These are phyloP conservation scores for Stephanodiscus triporus DNA, from an alignment of 108 stramenopile species.

Conservation along the genomic window DNA sequence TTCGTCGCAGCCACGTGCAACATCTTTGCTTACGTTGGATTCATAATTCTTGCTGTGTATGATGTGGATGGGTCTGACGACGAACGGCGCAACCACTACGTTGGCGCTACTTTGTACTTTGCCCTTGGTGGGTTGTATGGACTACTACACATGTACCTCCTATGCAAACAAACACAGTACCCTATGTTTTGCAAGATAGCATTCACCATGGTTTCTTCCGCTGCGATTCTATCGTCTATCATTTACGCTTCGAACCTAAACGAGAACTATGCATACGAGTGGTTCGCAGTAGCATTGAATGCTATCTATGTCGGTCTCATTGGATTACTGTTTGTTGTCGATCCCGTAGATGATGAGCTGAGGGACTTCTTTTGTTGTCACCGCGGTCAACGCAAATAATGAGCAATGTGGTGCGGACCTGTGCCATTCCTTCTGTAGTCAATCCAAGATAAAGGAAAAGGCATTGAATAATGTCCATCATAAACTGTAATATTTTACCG, in stretches of 20 bases:
- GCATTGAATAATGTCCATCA: background rate
- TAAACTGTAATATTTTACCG: too few species aligned
- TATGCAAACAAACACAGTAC: slow-evolving; percentile 45
- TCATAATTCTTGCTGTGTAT: slow-evolving; percentile 26
- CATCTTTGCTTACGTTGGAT: slow-evolving; percentile 38
- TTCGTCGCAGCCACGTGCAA: slow-evolving; percentile 25
- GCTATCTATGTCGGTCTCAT: slow-evolving; percentile 30
- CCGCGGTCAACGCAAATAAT: background rate
- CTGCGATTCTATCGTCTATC: slow-evolving; percentile 15
- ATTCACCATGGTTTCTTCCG: slow-evolving; percentile 24
- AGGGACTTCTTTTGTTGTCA: slow-evolving; percentile 35
- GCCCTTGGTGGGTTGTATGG: slow-evolving; percentile 32
- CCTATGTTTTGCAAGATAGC: slow-evolving; percentile 32
- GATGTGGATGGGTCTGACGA: slow-evolving; percentile 22
- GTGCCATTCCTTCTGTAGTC: background rate
- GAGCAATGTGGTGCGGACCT: background rate
- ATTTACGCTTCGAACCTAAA: slow-evolving; percentile 16
- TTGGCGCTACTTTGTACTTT: slow-evolving; percentile 42
- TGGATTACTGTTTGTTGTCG: slow-evolving; percentile 25
- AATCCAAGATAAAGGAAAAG: background rate
- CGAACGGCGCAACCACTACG: slow-evolving; percentile 3
- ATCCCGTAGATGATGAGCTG: slow-evolving; percentile 37
- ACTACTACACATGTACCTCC: slow-evolving; percentile 28
- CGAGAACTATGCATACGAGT: slow-evolving; percentile 27
- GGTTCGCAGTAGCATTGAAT: slow-evolving; percentile 33